These are phyloP conservation scores for Pisolithus microcarpus DNA, from an alignment of 768 basidiomycete genomes.

Conservation along the genomic window DNA sequence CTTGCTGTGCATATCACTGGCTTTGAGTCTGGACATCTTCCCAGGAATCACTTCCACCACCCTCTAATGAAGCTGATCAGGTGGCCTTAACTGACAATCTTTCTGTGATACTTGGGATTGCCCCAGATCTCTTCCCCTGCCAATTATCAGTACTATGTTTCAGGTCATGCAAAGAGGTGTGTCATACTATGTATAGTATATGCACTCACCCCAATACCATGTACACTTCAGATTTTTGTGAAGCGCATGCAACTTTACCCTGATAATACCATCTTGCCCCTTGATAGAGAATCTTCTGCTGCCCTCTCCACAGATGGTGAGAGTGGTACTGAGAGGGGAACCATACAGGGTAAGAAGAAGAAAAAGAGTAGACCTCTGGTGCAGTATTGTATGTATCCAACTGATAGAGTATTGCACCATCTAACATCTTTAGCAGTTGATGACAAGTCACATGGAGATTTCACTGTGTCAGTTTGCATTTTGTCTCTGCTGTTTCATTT, in stretches of 20 bases:
- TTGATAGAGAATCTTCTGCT: conserved; percentile 2
- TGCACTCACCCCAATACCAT: not conserved
- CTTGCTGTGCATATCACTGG: not conserved
- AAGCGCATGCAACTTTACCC: conserved; percentile 15
- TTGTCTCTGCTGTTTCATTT: not conserved
- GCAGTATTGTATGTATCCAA: conserved; percentile 15
- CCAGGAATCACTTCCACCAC: conserved; percentile 20
- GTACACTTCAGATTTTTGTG: conserved; percentile 11
- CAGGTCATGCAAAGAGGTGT: conserved; percentile 42
- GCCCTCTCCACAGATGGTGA: conserved; percentile 1
- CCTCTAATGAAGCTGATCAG: conserved; percentile 4
- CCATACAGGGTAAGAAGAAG: not conserved
- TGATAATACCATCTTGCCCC: conserved; percentile 12
- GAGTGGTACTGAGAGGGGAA: not conserved
- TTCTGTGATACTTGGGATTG: conserved; percentile 32
- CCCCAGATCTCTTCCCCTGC: conserved; percentile 44
- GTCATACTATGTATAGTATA: not conserved
- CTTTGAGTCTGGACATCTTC: not conserved
- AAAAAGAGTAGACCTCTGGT: not conserved
- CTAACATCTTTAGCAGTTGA: conserved; percentile 8
- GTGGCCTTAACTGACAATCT: conserved; percentile 18
- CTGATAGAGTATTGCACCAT: not conserved
- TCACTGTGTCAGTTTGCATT: conserved; percentile 10
- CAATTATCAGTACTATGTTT: conserved; percentile 42
- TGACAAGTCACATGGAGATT: fast-evolving